Evolutionary conservation across 345 rosid species (phyloP), one percentile per base, ranked within the genome.

Genomic region (Laguncularia racemosa): DNA sequence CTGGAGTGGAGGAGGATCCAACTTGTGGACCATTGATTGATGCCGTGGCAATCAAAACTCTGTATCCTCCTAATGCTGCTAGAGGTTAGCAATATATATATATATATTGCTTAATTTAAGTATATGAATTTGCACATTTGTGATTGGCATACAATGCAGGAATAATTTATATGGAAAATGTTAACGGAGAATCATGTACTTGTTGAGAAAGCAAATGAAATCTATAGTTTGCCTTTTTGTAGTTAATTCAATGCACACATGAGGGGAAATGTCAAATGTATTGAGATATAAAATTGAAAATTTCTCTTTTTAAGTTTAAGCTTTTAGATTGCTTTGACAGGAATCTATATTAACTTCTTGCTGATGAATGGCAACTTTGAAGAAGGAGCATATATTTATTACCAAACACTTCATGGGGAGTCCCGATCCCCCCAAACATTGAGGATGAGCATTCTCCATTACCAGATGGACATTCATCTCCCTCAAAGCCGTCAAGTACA

Each of bases 11-110:
- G 53, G 96, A 88, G 67, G 95, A 86, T 54, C 80, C 92, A 3
- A 92, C 95, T 21, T 91, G 96, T 50, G 96, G 96, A 11, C 95
- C 98, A 0, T 82, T 88, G 18, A 71, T 91, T 13, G 96, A 91
- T 59, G 83, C 85, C 15, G 74, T 86, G 14, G 91, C 90, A 3
- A 67, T 91, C 28, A 81, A 77, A 67, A 78, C 72, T 44, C 70
- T 88, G 11, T 77, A 65, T 48, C 88, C 83, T 55, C 92, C 95
- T 15, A 70, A 69, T 48, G 81, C 81, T 12, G 72, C 79, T 15
- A 77, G 67, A 52, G 74, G 96, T 88, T 44, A 67, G 83, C 67
- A 5, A n/a, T n/a, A n/a, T n/a, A n/a, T n/a, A n/a, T n/a, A n/a
- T n/a, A n/a, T n/a, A n/a, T n/a, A n/a, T n/a, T 20, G 21, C 0